Conservation (phyloP, 2,329 filamentous ascomycete species). For the Aureobasidium zeae region DNA sequence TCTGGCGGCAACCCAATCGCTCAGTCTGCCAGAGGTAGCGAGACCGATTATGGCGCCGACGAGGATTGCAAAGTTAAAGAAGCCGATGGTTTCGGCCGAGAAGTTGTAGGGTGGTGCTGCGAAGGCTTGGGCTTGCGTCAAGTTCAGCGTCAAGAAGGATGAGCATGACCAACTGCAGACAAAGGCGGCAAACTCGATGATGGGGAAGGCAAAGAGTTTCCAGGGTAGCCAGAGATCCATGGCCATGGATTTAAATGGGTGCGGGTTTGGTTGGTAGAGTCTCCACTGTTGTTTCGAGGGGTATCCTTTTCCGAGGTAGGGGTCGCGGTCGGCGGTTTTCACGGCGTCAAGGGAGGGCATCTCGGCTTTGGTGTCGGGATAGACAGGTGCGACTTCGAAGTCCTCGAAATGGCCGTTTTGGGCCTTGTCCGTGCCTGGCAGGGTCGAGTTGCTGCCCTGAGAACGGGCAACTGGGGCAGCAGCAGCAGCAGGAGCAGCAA, state of each 20-base stretch:
- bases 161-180: constrained; percentile 52
- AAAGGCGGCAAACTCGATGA: constrained; percentile 54
- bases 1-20: constrained; percentile 49
- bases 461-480: too few species aligned
- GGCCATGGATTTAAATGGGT: constrained; percentile 39
- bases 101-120: constrained; percentile 48
- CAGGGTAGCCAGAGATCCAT: constrained; percentile 52
- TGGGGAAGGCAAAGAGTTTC: constrained; percentile 54
- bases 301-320: constrained; percentile 46
- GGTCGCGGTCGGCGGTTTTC: constrained; percentile 40
- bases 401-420: constrained; percentile 16
- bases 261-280: constrained; percentile 41
- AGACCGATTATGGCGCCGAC: constrained; percentile 47
- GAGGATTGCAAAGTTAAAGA: constrained; percentile 50
- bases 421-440: constrained; percentile 15
- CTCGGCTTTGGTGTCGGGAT: constrained; percentile 18
- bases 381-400: constrained; percentile 20
- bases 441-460: neutral
- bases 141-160: constrained; percentile 50
- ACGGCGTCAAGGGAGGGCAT: constrained; percentile 23
- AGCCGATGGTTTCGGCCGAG: constrained; percentile 41
- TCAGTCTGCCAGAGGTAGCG: constrained; percentile 45
- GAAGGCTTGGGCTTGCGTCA: constrained; percentile 49
- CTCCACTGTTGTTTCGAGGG: constrained; percentile 50
- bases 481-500: constrained; percentile 14